A percentile compares a stretch with the other conserved stretches of the same genome.
phyloP scores from a whole-genome alignment of 345 rosid genomes.

The Boechera divaricarpa region DNA sequence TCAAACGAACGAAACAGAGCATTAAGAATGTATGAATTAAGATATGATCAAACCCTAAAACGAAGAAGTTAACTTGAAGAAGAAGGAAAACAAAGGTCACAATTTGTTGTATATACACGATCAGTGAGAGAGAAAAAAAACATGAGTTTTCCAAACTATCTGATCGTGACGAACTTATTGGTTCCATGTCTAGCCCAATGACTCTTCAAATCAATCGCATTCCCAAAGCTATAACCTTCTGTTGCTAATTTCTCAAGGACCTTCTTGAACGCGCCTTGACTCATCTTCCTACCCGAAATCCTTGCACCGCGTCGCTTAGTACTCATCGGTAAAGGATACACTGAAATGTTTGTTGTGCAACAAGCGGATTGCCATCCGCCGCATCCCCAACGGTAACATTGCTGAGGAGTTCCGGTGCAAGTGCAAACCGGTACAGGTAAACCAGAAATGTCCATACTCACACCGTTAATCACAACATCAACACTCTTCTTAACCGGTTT shows the following conservation, averaged over 20 bases:
- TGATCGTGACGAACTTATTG: conserved; percentile 93
- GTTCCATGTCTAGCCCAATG: conserved; percentile 99
- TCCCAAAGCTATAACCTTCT: conserved; percentile 76
- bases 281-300: conserved; percentile 96
- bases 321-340: conserved; percentile 94
- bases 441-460: conserved; percentile 78
- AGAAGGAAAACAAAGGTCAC: not conserved
- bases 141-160: conserved; percentile 50
- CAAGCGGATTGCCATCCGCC: conserved; percentile 99
- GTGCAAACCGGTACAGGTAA: conserved; percentile 92
- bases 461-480: conserved; percentile 80
- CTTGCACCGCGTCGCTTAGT: conserved; percentile 87
- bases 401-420: conserved; percentile 84
- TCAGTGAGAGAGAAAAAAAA: not conserved
- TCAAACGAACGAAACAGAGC: not conserved
- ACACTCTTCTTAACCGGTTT: conserved; percentile 81
- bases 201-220: conserved; percentile 81
- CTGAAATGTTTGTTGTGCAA: conserved; percentile 84
- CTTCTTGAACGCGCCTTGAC: conserved; percentile 94
- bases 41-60: conserved; percentile 22
- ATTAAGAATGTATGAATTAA: conserved; percentile 18
- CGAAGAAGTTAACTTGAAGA: conserved; percentile 17
- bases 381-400: conserved; percentile 95
- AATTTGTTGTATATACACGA: conserved; percentile 8
- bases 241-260: conserved; percentile 85